Evolutionary conservation across 176 grass and related monocot species (phyloP), one percentile per base, ranked within the genome.

Genomic region (Hsuehochloa calcarea): DNA sequence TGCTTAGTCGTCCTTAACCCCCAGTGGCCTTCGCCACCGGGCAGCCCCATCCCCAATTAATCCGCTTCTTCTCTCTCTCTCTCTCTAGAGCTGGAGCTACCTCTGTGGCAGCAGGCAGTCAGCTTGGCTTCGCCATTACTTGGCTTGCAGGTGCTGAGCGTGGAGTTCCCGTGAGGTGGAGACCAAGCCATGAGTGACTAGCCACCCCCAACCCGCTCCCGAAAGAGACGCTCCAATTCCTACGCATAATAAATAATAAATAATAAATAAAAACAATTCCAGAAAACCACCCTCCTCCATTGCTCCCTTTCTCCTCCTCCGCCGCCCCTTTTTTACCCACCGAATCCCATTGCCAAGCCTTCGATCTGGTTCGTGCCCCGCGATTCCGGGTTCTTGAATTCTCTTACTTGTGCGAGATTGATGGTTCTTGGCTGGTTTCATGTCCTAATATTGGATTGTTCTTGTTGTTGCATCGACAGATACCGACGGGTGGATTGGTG

Each of bases 151-250:
- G 72, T 86, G 88, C 88, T 84, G 89, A 41, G 12, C 80, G 85
- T 90, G 89, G 85, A 87, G 74, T 90, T 90, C 89, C 80, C 89
- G 89, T 90, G 89, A 84, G 80, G 73, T 84, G 74, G 80, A 88
- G 80, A 68, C 59, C 73, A 83, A 87, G 73, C 51, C 88, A 8
- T 37, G 40, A 75, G 68, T 71, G 5, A 40, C 63, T 31, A 39
- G 37, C 0, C 79, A 83, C 75, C 67, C 52, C 70, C 83, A 75
- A 74, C 82, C 82, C 70, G 54, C 61, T 79, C 76, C 58, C 84
- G 89, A 90, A 87, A 90, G 89, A 90, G 85, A 90, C 89, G 85
- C 85, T 74, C 77, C 85, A 82, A 84, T 90, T 90, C 85, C 85
- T 68, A 74, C 74, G 89, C 85, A 58, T 82, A 85, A 85, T 72